phyloP scores from a whole-genome alignment of 352 stramenopile genomes.

The Phytopythium delawarense region DNA sequence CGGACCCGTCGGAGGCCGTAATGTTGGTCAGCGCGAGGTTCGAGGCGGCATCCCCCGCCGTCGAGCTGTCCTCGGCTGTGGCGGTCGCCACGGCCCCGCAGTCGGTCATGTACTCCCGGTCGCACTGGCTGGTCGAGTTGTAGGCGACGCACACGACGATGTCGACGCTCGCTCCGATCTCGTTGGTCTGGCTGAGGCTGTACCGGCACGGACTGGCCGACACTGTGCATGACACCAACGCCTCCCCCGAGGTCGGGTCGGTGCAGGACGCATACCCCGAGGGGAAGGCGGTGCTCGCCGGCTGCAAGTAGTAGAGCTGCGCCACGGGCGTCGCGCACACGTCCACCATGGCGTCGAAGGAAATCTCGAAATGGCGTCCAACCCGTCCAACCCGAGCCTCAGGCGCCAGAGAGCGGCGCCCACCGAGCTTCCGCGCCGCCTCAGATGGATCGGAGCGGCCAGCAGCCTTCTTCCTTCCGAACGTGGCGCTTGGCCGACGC shows the following conservation, averaged over 20 bases:
- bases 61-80: too few relatives aligned
- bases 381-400: not conserved
- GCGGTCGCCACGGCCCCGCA: not conserved
- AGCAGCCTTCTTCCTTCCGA: not conserved
- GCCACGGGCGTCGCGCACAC: not conserved
- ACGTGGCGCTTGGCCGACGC: not conserved
- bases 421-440: not conserved
- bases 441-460: not conserved
- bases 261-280: not conserved
- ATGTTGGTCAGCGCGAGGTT: not conserved
- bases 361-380: not conserved
- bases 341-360: not conserved
- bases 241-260: not conserved
- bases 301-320: conserved; percentile 5
- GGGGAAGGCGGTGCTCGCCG: not conserved
- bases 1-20: not conserved
- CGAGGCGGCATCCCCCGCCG: not conserved
- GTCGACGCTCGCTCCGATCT: conserved; percentile 1
- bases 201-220: conserved; percentile 1
- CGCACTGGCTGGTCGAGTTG: conserved; percentile 7
- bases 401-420: not conserved
- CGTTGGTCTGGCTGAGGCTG: not conserved
- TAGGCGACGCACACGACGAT: conserved; percentile 8
- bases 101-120: conserved; percentile 5
- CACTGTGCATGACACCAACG: not conserved